Evolutionary conservation across 1,284 basidiomycete species (phyloP).

Genomic region (Cystobasidium slooffiae): DNA sequence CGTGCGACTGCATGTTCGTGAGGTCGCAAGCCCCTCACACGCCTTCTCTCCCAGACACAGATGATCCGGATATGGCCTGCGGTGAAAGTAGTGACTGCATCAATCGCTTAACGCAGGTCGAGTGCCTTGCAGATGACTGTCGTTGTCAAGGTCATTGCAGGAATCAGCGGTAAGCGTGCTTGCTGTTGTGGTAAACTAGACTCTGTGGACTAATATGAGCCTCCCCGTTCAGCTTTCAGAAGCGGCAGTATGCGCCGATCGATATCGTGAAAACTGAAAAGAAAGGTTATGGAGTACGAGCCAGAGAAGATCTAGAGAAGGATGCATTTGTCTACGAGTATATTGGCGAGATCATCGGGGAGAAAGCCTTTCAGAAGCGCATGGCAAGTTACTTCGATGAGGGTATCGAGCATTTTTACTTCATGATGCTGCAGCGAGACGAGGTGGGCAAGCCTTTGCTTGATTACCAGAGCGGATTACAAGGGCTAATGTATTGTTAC

Average conservation of each 20-base stretch:
- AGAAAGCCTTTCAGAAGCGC: constrained; percentile 83
- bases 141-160: constrained; percentile 78
- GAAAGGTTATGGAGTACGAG: constrained; percentile 92
- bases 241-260: constrained; percentile 80
- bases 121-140: constrained; percentile 88
- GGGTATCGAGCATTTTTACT: constrained; percentile 96
- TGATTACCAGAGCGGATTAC: no score
- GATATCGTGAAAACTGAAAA: constrained; percentile 91
- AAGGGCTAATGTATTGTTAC: background rate
- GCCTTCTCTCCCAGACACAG: constrained; percentile 55
- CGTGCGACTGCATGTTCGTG: background rate
- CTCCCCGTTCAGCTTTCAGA: constrained; percentile 71
- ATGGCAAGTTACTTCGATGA: constrained; percentile 93
- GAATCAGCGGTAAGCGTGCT: constrained; percentile 79
- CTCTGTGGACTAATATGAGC: background rate
- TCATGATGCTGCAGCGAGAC: constrained; percentile 99
- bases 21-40: background rate
- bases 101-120: constrained; percentile 95
- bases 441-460: constrained; percentile 66
- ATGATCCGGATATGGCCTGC: constrained; percentile 72
- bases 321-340: constrained; percentile 97
- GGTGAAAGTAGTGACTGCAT: constrained; percentile 92
- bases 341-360: constrained; percentile 92
- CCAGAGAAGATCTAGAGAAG: constrained; percentile 71
- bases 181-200: no score